phyloP scores from a whole-genome alignment of 768 basidiomycete genomes.

The Trametes sanguinea region DNA sequence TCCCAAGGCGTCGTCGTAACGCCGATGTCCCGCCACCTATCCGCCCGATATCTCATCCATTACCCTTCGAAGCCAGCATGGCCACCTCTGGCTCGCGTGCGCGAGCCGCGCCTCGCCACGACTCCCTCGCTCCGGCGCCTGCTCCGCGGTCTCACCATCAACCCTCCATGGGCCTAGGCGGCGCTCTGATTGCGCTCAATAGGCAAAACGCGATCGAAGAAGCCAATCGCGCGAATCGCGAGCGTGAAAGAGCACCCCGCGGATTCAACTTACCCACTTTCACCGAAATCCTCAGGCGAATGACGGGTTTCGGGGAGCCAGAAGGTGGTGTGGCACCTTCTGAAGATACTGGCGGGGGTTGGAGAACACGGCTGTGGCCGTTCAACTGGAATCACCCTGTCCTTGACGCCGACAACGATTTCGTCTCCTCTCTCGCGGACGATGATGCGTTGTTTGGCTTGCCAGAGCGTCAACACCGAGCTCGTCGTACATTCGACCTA shows the following conservation, averaged over 20 bases:
- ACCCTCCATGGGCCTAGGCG: constrained; percentile 66
- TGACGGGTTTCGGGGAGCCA: background rate
- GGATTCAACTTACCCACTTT: constrained; percentile 13
- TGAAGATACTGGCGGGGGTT: background rate
- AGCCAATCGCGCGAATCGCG: constrained; percentile 11
- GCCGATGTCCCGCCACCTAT: constrained; percentile 33
- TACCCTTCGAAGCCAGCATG: constrained; percentile 50
- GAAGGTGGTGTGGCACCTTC: background rate
- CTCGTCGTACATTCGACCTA: background rate
- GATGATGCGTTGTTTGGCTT: constrained; percentile 15
- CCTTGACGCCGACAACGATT: background rate
- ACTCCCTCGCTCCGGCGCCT: constrained; percentile 28
- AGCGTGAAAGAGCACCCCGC: constrained; percentile 11
- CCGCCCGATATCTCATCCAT: constrained; percentile 51
- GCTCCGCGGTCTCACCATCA: constrained; percentile 55
- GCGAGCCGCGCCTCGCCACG: constrained; percentile 23
- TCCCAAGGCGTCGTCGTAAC: constrained; percentile 40
- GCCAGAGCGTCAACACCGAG: background rate
- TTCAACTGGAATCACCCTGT: background rate
- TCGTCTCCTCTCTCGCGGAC: constrained; percentile 9
- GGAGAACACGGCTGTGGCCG: background rate
- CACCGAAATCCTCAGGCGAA: constrained; percentile 14
- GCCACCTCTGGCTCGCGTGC: constrained; percentile 27
- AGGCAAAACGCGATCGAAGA: constrained; percentile 30
- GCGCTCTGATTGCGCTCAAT: constrained; percentile 54